A percentile compares a stretch with the other conserved stretches of the same genome.
These are phyloP conservation scores for Aphanomyces astaci DNA, from an alignment of 352 stramenopile species.

Conservation along the genomic window DNA sequence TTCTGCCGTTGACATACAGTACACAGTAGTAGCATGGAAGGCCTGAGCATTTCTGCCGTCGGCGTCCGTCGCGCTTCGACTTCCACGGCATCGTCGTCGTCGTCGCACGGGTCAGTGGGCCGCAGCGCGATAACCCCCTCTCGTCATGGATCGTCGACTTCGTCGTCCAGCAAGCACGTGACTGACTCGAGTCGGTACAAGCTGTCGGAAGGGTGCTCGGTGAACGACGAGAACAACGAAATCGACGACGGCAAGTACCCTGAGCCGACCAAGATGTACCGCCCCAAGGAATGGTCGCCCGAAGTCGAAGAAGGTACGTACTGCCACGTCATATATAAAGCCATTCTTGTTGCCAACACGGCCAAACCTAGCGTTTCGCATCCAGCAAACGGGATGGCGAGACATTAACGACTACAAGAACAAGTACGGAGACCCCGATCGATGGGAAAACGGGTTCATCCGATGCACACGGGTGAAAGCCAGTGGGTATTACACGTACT, in stretches of 20 bases:
- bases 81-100: too few relatives aligned
- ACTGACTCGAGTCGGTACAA: conserved; percentile 15
- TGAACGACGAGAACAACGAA: conserved; percentile 23
- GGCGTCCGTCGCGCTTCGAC: not conserved
- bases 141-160: not conserved
- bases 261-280: conserved; percentile 28
- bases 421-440: conserved; percentile 60
- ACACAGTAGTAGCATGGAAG: conserved; percentile 10
- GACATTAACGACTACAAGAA: conserved; percentile 79
- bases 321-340: too few relatives aligned
- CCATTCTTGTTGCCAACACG: too few relatives aligned
- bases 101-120: not conserved
- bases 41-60: conserved; percentile 15
- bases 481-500: conserved; percentile 81
- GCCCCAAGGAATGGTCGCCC: conserved; percentile 57
- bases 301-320: conserved; percentile 55
- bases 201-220: conserved; percentile 5
- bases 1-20: too few relatives aligned
- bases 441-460: conserved; percentile 67
- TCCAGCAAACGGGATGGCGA: conserved; percentile 63
- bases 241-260: conserved; percentile 18
- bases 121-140: not conserved
- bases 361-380: conserved; percentile 39
- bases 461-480: conserved; percentile 72
- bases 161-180: conserved; percentile 2